Percentiles rank a stretch among this genome's conserved stretches.
phyloP scores from a whole-genome alignment of 179 eudicot species.

The Camellia oleifera region DNA sequence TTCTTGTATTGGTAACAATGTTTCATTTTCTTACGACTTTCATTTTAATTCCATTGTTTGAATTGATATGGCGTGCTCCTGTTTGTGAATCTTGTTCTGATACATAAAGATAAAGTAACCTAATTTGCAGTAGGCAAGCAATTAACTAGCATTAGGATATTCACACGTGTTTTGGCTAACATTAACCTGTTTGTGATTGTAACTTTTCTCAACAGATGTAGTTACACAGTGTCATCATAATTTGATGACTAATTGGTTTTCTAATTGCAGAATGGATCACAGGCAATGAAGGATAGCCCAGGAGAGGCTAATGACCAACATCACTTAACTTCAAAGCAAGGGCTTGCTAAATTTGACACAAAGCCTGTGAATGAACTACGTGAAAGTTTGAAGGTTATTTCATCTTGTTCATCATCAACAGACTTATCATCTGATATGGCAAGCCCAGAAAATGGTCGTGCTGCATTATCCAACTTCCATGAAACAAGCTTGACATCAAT shows the following conservation, averaged over 20 bases:
- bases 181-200: neutral
- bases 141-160: neutral
- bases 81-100: neutral
- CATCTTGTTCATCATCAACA: constrained; percentile 29
- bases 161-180: neutral
- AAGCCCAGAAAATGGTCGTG: constrained; percentile 21
- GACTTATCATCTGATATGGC: constrained; percentile 29
- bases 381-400: constrained; percentile 24
- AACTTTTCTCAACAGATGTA: neutral
- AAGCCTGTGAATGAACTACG: constrained; percentile 22
- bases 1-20: neutral
- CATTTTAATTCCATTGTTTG: constrained; percentile 7
- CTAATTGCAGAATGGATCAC: constrained; percentile 40
- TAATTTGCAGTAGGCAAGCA: neutral
- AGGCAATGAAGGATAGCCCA: constrained; percentile 18
- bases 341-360: constrained; percentile 19
- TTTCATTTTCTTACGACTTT: neutral
- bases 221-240: neutral
- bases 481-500: constrained; percentile 19
- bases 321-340: constrained; percentile 16
- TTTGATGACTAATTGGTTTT: neutral
- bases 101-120: neutral
- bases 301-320: constrained; percentile 20
- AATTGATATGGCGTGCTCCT: neutral
- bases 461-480: constrained; percentile 22